Evolutionary conservation across 352 stramenopile genomes (phyloP), one percentile per base, ranked within the genome.

Genomic region (Globisporangium polare): DNA sequence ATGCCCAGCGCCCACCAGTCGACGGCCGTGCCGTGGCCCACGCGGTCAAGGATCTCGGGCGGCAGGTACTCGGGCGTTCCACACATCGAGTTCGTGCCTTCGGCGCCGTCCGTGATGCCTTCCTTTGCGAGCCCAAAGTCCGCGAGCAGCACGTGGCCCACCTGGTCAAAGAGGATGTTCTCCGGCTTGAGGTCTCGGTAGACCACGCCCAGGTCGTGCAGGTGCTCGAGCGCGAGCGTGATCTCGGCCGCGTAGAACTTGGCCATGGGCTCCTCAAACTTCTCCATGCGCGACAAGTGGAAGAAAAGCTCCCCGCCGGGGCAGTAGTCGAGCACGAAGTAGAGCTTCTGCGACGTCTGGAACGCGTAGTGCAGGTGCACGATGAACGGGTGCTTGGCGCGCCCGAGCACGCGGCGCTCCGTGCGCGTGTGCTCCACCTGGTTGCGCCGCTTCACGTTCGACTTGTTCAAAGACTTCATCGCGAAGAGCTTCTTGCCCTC

Each of bases 1-100:
- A 93, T 93, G 42, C 86, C 92, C 24, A 98, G 82, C 15, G 88
- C 88, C 92, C 92, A 98, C 89, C 91, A 98, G 71, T 98, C 92
- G 13, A 97, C 90, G 18, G 88, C 86, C 7, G 86, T 97, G 62
- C 92, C 92, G 71, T 98, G 88, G 42, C 88, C 89, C 42, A 92
- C 79, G 50, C 88, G 83, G 72, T 92, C 84, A 8, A 97, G 65
- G 58, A 98, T 95, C 77, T 98, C 91, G 33, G 92, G 92, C 12
- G 91, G 88, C 62, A 98, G 69, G 74, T 98, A 98, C 77, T 98
- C 92, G 20, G 89, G 90, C 24, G 92, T 96, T 29, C 89, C 89
- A 60, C 89, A 97, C 82, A 97, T 90, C 41, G 83, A 93, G 74
- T 96, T 94, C 7, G 86, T 91, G 47, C 88, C 88, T 55, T 92